Conservation (phyloP, 257 asterid genomes). For the Solanum neorickii region DNA sequence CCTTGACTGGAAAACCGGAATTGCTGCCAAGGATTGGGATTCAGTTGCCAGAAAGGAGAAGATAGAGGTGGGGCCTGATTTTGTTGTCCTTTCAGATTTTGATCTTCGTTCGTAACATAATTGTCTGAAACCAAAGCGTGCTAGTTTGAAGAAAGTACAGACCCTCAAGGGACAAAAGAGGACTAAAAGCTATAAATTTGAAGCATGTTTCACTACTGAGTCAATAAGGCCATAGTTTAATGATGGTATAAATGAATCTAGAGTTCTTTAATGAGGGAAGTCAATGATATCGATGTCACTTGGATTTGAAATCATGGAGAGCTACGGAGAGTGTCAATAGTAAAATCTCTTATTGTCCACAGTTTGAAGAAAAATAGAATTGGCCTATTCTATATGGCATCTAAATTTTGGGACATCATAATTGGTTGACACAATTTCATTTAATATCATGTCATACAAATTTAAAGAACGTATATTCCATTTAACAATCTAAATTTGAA, state of each 20-base stretch:
- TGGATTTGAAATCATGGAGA: not conserved
- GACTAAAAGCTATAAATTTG: not conserved
- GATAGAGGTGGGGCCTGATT: slow-evolving; percentile 48
- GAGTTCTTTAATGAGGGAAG: not conserved
- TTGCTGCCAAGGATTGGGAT: slow-evolving; percentile 92
- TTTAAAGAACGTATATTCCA: not conserved
- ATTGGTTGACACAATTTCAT: not conserved
- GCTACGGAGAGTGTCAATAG: not conserved
- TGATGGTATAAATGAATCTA: not conserved
- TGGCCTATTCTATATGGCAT: not conserved
- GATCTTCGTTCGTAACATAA: not conserved
- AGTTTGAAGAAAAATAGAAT: not conserved
- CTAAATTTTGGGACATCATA: not conserved
- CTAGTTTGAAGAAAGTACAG: not conserved
- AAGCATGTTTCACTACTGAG: not conserved
- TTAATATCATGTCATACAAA: not conserved
- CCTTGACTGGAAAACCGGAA: slow-evolving; percentile 84
- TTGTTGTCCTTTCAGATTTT: not conserved
- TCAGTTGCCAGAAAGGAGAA: slow-evolving; percentile 87
- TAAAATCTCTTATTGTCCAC: not conserved
- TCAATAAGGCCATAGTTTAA: not conserved
- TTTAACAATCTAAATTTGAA: not conserved
- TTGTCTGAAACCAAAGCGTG: not conserved
- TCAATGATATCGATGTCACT: not conserved
- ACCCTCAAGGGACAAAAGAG: not conserved